Percentiles rank a stretch among this genome's conserved stretches.
phyloP scores from a whole-genome alignment of 495 filamentous ascomycete species.

The Penicillium pancosmium region DNA sequence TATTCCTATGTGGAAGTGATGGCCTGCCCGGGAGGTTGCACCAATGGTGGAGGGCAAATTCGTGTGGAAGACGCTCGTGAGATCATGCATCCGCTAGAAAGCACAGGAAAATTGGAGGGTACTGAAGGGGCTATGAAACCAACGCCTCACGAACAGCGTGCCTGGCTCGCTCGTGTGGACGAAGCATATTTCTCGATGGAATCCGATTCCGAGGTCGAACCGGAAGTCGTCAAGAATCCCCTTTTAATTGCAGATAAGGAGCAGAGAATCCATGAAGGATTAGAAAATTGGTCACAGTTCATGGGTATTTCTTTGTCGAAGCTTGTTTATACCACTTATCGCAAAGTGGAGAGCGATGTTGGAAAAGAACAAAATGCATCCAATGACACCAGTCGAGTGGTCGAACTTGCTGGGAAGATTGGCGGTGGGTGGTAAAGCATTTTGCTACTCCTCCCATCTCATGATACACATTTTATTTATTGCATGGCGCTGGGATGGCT shows the following conservation, averaged over 20 bases:
- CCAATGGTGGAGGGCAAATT: slow-evolving; percentile 95
- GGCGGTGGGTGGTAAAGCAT: slow-evolving; percentile 88
- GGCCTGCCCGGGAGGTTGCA: slow-evolving; percentile 97
- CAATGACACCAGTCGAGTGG: slow-evolving; percentile 74
- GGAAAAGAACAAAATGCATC: slow-evolving; percentile 65
- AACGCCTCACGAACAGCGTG: slow-evolving; percentile 73
- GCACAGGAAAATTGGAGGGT: slow-evolving; percentile 5
- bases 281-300: slow-evolving; percentile 71
- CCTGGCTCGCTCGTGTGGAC: slow-evolving; percentile 84
- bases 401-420: slow-evolving; percentile 87
- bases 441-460: slow-evolving; percentile 1
- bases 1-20: slow-evolving; percentile 96
- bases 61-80: slow-evolving; percentile 74
- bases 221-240: slow-evolving; percentile 12
- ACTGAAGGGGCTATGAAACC: slow-evolving; percentile 49
- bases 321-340: slow-evolving; percentile 81
- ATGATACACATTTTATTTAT: slow-evolving; percentile 5
- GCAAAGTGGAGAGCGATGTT: slow-evolving; percentile 92
- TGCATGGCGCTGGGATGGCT: slow-evolving; percentile 25
- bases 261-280: slow-evolving; percentile 50
- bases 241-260: slow-evolving; percentile 35
- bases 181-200: slow-evolving; percentile 91
- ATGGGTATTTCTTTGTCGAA: slow-evolving; percentile 72
- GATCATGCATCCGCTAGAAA: slow-evolving; percentile 18
- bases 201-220: slow-evolving; percentile 51